These are phyloP conservation scores for Dioszegia crocea DNA, from an alignment of 768 basidiomycete genomes.

Conservation along the genomic window DNA sequence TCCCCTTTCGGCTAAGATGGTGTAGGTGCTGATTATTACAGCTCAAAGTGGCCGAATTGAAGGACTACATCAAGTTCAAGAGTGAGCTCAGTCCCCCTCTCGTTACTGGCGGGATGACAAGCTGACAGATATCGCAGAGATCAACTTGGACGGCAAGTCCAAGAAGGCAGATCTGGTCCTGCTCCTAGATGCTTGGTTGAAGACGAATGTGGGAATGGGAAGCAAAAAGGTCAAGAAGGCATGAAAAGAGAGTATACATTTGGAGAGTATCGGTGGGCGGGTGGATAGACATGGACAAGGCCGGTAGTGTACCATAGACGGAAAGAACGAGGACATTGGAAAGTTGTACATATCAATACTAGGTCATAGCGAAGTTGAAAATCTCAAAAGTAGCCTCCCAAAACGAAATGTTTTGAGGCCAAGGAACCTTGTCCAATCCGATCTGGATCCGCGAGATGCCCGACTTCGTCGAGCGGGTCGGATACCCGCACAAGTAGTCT, in stretches of 20 bases:
- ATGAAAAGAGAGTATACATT: neutral
- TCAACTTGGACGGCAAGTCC: constrained; percentile 24
- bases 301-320: too few relatives aligned
- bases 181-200: constrained; percentile 10
- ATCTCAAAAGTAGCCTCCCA: too few relatives aligned
- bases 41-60: constrained; percentile 39
- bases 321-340: too few relatives aligned
- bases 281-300: too few relatives aligned
- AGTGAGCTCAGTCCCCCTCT: constrained; percentile 20
- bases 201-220: neutral
- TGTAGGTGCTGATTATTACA: constrained; percentile 12
- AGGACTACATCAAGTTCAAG: constrained; percentile 32
- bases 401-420: too few relatives aligned
- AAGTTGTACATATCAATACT: too few relatives aligned
- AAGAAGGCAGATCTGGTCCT: constrained; percentile 42
- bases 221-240: constrained; percentile 4
- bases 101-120: neutral
- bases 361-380: too few relatives aligned
- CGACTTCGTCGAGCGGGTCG: too few relatives aligned
- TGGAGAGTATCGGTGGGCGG: too few relatives aligned
- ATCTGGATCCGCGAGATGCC: too few relatives aligned
- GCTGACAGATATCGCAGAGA: constrained; percentile 15
- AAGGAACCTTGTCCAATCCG: too few relatives aligned
- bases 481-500: too few relatives aligned
- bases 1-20: neutral